phyloP scores from a whole-genome alignment of 2,329 filamentous ascomycete genomes.

The Furcasterigmium sp. region DNA sequence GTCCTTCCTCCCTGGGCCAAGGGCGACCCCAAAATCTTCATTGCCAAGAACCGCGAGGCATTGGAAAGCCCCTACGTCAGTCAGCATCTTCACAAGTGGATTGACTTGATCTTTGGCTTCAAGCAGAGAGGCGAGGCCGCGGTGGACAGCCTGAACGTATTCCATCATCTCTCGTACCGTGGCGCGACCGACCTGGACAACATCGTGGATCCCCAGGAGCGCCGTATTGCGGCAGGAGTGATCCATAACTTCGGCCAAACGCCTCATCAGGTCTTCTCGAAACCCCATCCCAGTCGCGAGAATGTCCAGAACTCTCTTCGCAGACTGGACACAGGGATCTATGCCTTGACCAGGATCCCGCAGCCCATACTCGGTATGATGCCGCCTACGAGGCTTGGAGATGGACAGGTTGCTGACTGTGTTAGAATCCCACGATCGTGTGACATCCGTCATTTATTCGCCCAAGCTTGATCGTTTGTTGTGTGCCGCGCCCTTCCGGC shows the following conservation, averaged over 20 bases:
- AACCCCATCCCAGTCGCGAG: constrained; percentile 73
- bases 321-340: constrained; percentile 72
- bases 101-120: constrained; percentile 88
- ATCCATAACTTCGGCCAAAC: constrained; percentile 99
- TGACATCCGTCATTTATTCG: constrained; percentile 73
- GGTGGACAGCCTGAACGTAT: constrained; percentile 87
- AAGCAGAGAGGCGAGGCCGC: constrained; percentile 94
- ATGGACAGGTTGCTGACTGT: background rate
- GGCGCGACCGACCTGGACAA: constrained; percentile 89
- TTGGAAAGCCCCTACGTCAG: constrained; percentile 91
- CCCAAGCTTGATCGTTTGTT: constrained; percentile 77
- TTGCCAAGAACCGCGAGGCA: constrained; percentile 91
- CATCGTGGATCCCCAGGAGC: constrained; percentile 82
- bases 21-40: constrained; percentile 91
- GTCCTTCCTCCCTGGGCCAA: constrained; percentile 94
- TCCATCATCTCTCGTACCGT: constrained; percentile 92
- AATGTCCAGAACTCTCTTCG: constrained; percentile 57
- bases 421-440: constrained; percentile 65
- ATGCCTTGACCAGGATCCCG: constrained; percentile 71
- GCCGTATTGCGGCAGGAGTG: constrained; percentile 84
- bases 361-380: constrained; percentile 69
- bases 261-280: constrained; percentile 86
- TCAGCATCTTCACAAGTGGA: constrained; percentile 86
- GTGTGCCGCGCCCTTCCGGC: constrained; percentile 75
- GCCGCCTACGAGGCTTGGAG: too few relatives aligned